Evolutionary conservation across 2,329 filamentous ascomycete genomes (phyloP).

Genomic region (Blumeria graminis): DNA sequence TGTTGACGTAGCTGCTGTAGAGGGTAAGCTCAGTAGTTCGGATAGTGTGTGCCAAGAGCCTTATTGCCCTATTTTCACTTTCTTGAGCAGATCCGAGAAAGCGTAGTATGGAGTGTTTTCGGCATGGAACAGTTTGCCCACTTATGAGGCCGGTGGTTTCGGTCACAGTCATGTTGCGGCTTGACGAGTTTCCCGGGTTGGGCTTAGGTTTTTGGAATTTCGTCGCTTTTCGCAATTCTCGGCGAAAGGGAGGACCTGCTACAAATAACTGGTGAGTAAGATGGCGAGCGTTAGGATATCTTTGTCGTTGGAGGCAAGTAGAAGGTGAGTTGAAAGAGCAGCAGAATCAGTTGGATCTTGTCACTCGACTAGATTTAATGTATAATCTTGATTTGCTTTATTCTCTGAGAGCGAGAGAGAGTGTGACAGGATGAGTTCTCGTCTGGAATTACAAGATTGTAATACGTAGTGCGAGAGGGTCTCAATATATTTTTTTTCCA

Average conservation of each 20-base stretch:
- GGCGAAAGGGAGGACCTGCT: constrained; percentile 7
- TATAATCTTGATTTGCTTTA: too few species aligned
- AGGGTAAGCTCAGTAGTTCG: constrained; percentile 15
- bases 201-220: neutral
- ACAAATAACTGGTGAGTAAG: neutral
- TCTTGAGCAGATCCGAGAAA: constrained; percentile 11
- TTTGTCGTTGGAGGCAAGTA: too few species aligned
- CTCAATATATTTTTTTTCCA: too few species aligned
- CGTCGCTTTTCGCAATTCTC: constrained; percentile 5
- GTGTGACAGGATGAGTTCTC: too few species aligned
- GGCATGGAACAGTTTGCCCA: constrained; percentile 3
- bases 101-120: constrained; percentile 4
- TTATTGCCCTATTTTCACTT: constrained; percentile 11
- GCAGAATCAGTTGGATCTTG: too few species aligned
- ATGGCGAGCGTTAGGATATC: too few species aligned
- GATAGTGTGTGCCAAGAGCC: constrained; percentile 10
- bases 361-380: too few species aligned
- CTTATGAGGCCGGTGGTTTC: constrained; percentile 12
- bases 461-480: too few species aligned
- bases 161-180: constrained; percentile 2
- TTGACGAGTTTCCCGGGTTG: neutral
- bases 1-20: constrained; percentile 33
- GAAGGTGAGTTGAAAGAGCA: too few species aligned
- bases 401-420: too few species aligned
- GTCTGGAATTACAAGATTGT: too few species aligned